Conservation (phyloP, 495 filamentous ascomycete genomes). For the Trichoderma parareesei region DNA sequence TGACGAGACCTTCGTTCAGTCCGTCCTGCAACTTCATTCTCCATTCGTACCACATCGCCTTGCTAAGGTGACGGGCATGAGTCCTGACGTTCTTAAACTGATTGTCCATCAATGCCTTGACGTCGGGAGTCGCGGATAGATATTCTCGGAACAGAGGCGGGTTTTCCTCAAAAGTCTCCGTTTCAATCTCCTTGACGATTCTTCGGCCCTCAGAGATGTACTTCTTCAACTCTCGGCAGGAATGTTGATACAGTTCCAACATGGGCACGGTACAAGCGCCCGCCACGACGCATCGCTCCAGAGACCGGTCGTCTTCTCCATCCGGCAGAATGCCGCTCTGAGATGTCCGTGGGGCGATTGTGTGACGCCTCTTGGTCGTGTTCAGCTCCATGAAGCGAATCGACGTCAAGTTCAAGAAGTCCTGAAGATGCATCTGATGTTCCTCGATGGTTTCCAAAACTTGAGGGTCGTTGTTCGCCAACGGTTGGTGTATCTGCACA, state of each 20-base stretch:
- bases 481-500: conserved; percentile 37
- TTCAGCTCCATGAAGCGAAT: conserved; percentile 98
- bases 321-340: conserved; percentile 34
- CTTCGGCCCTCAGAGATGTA: conserved; percentile 87
- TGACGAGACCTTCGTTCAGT: conserved; percentile 67
- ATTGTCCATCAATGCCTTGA: conserved; percentile 81
- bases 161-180: conserved; percentile 76
- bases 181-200: conserved; percentile 82
- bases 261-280: conserved; percentile 87
- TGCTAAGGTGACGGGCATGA: conserved; percentile 78
- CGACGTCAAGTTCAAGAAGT: conserved; percentile 89
- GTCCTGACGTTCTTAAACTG: conserved; percentile 97
- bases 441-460: conserved; percentile 34
- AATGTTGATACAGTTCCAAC: conserved; percentile 90
- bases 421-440: conserved; percentile 75
- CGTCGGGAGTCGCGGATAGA: conserved; percentile 72
- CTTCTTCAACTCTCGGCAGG: conserved; percentile 87
- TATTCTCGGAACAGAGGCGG: conserved; percentile 90
- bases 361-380: conserved; percentile 81
- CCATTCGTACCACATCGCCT: conserved; percentile 97
- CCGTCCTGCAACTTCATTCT: conserved; percentile 83
- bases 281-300: conserved; percentile 77
- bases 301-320: conserved; percentile 42
- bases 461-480: conserved; percentile 25
- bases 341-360: conserved; percentile 51